Conservation (phyloP, 306 rosid species). For the Quillaja saponaria region DNA sequence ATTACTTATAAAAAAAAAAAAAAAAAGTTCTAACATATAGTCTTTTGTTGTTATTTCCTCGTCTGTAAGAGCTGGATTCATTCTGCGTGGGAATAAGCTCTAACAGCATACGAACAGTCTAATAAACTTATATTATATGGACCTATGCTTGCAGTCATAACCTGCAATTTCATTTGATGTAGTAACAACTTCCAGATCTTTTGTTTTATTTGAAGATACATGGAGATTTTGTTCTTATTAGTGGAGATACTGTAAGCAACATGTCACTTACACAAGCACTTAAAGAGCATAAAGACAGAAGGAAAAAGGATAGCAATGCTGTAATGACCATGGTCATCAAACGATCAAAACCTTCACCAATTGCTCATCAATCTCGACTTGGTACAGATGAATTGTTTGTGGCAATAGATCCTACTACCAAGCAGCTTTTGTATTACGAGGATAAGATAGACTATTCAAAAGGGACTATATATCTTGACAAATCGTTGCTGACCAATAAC, state of each 20-base stretch:
- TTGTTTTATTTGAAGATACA: conserved; percentile 65
- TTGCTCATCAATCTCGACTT: conserved; percentile 84
- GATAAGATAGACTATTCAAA: conserved; percentile 71
- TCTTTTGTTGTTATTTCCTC: too few relatives aligned
- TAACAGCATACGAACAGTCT: too few relatives aligned
- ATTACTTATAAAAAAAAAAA: too few relatives aligned
- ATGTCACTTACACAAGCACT: conserved; percentile 92
- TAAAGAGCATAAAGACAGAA: conserved; percentile 86
- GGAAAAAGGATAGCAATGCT: conserved; percentile 86
- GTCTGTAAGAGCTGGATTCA: too few relatives aligned
- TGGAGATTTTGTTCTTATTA: conserved; percentile 93
- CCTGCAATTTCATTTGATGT: neutral
- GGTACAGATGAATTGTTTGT: conserved; percentile 93
- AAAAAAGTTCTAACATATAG: too few relatives aligned
- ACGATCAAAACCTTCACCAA: conserved; percentile 80
- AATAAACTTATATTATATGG: too few relatives aligned
- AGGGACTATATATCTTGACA: conserved; percentile 70
- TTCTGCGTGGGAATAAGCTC: too few relatives aligned
- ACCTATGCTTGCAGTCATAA: conserved; percentile 9
- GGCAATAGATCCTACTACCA: conserved; percentile 84
- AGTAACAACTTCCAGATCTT: conserved; percentile 36
- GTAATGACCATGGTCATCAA: conserved; percentile 95
- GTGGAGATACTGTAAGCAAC: conserved; percentile 98
- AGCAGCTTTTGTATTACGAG: conserved; percentile 89
- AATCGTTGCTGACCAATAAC: conserved; percentile 68